Evolutionary conservation across 345 rosid species (phyloP), one percentile per base, ranked within the genome.

Genomic region (Eucalyptus polyanthemos): DNA sequence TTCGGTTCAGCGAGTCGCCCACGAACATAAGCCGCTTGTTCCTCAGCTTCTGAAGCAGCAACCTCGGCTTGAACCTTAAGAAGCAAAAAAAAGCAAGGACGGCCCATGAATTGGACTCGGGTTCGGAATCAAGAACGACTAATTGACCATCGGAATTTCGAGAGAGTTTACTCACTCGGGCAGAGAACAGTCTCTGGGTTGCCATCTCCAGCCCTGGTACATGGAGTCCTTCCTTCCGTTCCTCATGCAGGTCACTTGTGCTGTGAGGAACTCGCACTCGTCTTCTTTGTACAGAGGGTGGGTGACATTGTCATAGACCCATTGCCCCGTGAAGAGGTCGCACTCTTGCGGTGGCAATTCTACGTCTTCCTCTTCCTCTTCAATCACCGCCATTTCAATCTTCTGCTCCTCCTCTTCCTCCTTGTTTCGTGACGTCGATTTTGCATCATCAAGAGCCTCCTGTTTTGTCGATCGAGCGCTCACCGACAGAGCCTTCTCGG

Each of bases 161-260:
- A 90, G 88, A 7, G 6, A 37, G 58, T 10, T 62, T 42, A 24
- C 89, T 91, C 90, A 97, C 99, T 90, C 96, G 89, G 99, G 99
- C 87, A 98, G 89, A 80, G 97, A 93, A 87, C 99, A 98, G 87
- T 96, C 96, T 89, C 92, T 94, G 9, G 99, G 99, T 89, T 98
- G 95, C 99, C 99, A 98, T 94, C 94, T 97, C 99, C 99, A 98
- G 12, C 93, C 95, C 95, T 98, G 99, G 62, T 93, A 98, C 92
- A 89, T 3, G 53, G 99, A 95, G 90, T 98, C 97, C 89, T 95
- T 93, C 88, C 99, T 96, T 86, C 99, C 99, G 87, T 97, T 98
- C 92, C 97, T 95, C 92, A 97, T 86, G 87, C 99, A 98, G 89
- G 98, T 97, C 22, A 97, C 97, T 89, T 97, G 99, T 21, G 95